A percentile compares a stretch with the other conserved stretches of the same genome.
These are phyloP conservation scores for Platanthera zijinensis DNA, from an alignment of 106 monocot species.

Conservation along the genomic window DNA sequence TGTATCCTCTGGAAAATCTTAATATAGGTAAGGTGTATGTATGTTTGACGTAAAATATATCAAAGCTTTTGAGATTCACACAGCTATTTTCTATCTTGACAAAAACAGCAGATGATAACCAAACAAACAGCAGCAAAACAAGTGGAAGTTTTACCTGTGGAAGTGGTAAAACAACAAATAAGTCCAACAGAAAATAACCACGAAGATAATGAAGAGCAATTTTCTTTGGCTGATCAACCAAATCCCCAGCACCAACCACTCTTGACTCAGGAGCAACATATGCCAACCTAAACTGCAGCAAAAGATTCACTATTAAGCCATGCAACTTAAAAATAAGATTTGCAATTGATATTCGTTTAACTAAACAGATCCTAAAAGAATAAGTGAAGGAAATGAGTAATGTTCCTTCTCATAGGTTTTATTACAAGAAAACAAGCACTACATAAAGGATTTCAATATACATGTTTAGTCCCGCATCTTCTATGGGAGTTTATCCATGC, in stretches of 20 bases:
- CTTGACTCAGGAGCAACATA: constrained; percentile 58
- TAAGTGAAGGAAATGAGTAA: neutral
- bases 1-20: neutral
- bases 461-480: too few relatives aligned
- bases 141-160: constrained; percentile 34
- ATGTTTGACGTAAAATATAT: neutral
- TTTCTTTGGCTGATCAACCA: constrained; percentile 53
- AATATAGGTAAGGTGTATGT: neutral
- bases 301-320: neutral
- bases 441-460: neutral
- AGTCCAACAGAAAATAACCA: constrained; percentile 45
- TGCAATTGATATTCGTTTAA: neutral
- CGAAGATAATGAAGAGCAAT: constrained; percentile 49
- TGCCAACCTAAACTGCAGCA: constrained; percentile 57
- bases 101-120: neutral
- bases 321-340: neutral
- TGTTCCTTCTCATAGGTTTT: neutral
- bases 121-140: neutral
- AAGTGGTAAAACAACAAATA: constrained; percentile 51
- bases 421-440: neutral
- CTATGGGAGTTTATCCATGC: too few relatives aligned
- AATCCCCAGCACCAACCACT: constrained; percentile 48
- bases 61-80: neutral
- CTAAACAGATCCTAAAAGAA: neutral
- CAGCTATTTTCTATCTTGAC: neutral